Base-by-base conservation (phyloP, 371 early-diverging fungal genomes). In the Apophysomyces trapeziformis region DNA sequence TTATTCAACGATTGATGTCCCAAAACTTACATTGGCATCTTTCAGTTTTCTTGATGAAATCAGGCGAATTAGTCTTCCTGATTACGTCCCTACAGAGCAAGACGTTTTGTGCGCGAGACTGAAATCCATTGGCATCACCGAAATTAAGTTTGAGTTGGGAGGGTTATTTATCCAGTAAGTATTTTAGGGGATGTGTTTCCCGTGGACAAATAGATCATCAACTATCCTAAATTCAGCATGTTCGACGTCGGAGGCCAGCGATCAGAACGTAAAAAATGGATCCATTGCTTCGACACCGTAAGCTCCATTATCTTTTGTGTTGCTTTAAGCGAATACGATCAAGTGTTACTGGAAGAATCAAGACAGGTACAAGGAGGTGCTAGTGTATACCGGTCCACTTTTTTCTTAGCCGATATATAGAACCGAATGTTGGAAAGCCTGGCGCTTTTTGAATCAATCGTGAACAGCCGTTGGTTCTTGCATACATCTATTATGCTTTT, bases 201-300 rank as follows among this genome's bases (percentile, higher is more conserved):
- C 35, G n/a, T 5, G 50, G 61, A 64, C 32, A 57, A 9, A 26
- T 21, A 45, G 21, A 0, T 61, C 9, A 36, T 39, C 35, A 54
- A 36, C 14, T 46, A 59, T 16, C 5, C 59, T 44, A 18, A 18
- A 8, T 37, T 41, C 64, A 74, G 71, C 60, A 90, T 90, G 89
- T 89, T 89, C 68, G 90, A 90, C 61, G 90, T 90, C 0, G 89
- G 90, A 21, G 90, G 90, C 2, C 91, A 89, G 62, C 84, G 93
- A 41, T 90, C 91, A 35, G 93, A 93, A 75, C 86, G 97, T 57
- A 94, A 92, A 74, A 95, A 95, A 73, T 96, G 97, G 97, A 92
- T 93, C 50, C 95, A 95, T 68, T 95, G 94, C 70, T 91, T 95
- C 82, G 88, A 94, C 78, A 82, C 85, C 43, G 93, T 90, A 21